Base-by-base conservation (phyloP, 495 filamentous ascomycete species). In the Aspergillus baeticus region DNA sequence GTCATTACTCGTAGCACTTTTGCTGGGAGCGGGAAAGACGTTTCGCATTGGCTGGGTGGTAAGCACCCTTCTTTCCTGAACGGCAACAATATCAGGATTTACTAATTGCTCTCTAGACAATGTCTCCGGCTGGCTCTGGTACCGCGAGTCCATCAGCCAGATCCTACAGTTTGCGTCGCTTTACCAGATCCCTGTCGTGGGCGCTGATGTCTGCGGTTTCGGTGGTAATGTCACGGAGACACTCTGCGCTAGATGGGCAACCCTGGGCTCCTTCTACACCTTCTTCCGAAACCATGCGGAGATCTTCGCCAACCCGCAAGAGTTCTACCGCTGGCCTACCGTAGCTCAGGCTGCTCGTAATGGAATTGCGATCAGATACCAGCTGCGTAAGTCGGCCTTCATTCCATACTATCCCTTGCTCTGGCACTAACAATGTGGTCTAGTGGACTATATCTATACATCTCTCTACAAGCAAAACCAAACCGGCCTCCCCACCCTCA, bases 1-100 rank as follows among this genome's bases (percentile, higher is more conserved):
- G 75, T 96, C 54, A 94, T 96, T 66, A 93, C 90, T 10, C 86
- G 91, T n/a, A 87, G 82, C 55, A 95, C 90, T 3, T 96, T 91
- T 64, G 85, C 87, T 5, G 91, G 91, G 20, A 87, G 89, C n/a
- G 91, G 91, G 8, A 68, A 75, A 36, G 78, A 87, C 26, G 89
- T 93, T 10, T 90, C 89, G 3, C 87, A 96, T 61, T 96, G 91
- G 91, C 73, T 63, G 59, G 66, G 44, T 10, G 44, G 44, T 52
- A 46, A 49, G 13, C 5, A 45, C 14, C 2, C 15, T 35, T 7
- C 10, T 13, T 11, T 13, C 37, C n/a, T 41, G 7, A 6, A n/a
- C 37, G 4, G 4, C 35, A 13, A 4, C 15, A 22, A 22, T 15
- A 18, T 42, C 22, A 13, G 10, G 3, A 11, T 5, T 3, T 20